Evolutionary conservation across 257 asterid species (phyloP), one percentile per base, ranked within the genome.

Genomic region (Solanum corneliomulleri): DNA sequence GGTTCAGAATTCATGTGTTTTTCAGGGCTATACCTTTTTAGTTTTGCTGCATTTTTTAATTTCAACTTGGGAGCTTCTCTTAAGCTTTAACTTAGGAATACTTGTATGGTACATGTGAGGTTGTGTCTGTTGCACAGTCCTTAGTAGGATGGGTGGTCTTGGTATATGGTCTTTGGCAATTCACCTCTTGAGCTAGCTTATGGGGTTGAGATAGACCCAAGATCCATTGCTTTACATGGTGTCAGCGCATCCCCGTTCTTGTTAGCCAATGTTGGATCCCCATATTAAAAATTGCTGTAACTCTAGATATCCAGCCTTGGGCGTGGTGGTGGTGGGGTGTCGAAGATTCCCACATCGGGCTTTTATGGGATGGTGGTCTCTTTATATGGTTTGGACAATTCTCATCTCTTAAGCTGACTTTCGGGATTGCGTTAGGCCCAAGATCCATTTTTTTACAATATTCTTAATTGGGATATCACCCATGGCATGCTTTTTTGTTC

Each of bases 1-100:
- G 99, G 99, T 97, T 81, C 84, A 18, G 70, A 81, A 81, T 49
- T 81, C 42, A 18, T 10, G 12, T 80, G 29, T 52, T 81, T 29
- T 81, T 7, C 45, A 80, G 85, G 66, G 45, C 35, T 49, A 49
- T 49, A 47, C 45, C 45, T 49, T 31, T 81, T 49, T 16, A 13
- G 27, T 31, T 45, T 80, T 81, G 31, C 69, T 47, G 29, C 45
- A 10, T 6, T 18, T 80, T 47, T 52, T 49, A 70, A 81, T 49
- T 81, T 81, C 45, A 7, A 21, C 31, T 31, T 49, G 25, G 45
- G 45, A 31, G 45, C 69, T 84, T 68, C 31, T 58, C 88, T 83
- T 52, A 87, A 83, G 42, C 41, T 25, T 42, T 60, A 60, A 29
- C 29, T 0, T 29, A 15, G 20, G 39, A 9, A n/a, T 85, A 52